phyloP scores from a whole-genome alignment of 257 asterid genomes.

The Capsicum chinense region DNA sequence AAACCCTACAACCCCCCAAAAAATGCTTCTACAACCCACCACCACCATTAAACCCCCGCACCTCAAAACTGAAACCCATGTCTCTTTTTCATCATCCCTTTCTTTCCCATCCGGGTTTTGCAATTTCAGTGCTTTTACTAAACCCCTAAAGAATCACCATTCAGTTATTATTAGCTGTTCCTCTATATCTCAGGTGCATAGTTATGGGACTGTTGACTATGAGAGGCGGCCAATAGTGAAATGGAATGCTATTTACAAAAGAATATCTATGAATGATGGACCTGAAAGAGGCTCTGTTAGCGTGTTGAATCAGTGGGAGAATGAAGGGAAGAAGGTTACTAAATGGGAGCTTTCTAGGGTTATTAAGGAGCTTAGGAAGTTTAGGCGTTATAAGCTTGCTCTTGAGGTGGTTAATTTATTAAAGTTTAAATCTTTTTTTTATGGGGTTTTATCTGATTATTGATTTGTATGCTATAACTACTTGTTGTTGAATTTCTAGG shows the following conservation, averaged over 20 bases:
- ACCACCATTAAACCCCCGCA: constrained; percentile 45
- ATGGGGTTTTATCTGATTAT: not conserved
- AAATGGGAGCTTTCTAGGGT: constrained; percentile 80
- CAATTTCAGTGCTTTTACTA: constrained; percentile 35
- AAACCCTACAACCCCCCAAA: constrained; percentile 44
- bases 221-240: constrained; percentile 61
- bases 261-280: constrained; percentile 55
- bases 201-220: constrained; percentile 63
- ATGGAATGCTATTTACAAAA: constrained; percentile 71
- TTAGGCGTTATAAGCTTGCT: constrained; percentile 68
- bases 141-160: constrained; percentile 42
- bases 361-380: constrained; percentile 86
- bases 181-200: constrained; percentile 57
- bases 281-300: constrained; percentile 55
- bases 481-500: not conserved
- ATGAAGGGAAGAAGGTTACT: constrained; percentile 59
- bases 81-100: constrained; percentile 35
- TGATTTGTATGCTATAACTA: not conserved
- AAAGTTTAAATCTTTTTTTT: not conserved
- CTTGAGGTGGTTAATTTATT: constrained; percentile 62
- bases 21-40: constrained; percentile 75
- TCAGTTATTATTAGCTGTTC: constrained; percentile 49
- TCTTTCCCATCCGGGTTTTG: constrained; percentile 58
- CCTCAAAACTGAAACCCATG: constrained; percentile 32
- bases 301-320: constrained; percentile 78